Evolutionary conservation across 2,329 filamentous ascomycete species (phyloP).

Genomic region (Ophiosphaerella herpotricha): DNA sequence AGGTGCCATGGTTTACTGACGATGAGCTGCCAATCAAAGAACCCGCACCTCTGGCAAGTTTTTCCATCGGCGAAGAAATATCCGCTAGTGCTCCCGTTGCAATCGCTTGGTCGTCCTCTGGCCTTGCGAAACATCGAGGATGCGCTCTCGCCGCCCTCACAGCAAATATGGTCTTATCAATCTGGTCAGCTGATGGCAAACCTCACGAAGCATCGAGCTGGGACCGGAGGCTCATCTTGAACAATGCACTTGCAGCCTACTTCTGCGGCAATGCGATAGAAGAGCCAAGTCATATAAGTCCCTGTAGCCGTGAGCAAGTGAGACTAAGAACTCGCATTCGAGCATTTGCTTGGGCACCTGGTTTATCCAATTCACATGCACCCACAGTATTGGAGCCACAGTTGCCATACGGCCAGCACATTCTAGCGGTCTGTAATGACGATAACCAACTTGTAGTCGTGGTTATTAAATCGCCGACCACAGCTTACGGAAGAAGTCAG

Average conservation of each 20-base stretch:
- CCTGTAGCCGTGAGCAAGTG: conserved; percentile 37
- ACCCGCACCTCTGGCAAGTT: conserved; percentile 53
- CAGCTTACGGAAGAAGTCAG: conserved; percentile 28
- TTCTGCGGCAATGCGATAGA: conserved; percentile 27
- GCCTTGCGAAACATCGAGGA: conserved; percentile 59
- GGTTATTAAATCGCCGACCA: conserved; percentile 45
- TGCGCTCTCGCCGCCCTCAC: conserved; percentile 62
- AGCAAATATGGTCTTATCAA: conserved; percentile 59
- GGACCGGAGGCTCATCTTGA: conserved; percentile 59
- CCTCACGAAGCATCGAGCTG: conserved; percentile 52
- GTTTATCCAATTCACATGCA: conserved; percentile 14
- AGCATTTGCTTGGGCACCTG: conserved; percentile 50
- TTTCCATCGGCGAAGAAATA: conserved; percentile 64
- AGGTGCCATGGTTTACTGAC: conserved; percentile 57
- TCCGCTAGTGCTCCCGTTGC: conserved; percentile 56
- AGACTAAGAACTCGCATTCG: conserved; percentile 46
- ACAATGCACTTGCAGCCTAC: conserved; percentile 51
- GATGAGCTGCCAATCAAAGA: conserved; percentile 54
- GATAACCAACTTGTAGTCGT: conserved; percentile 48
- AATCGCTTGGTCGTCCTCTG: conserved; percentile 62
- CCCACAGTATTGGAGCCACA: conserved; percentile 29
- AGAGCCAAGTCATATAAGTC: conserved; percentile 20
- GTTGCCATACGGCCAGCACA: conserved; percentile 31
- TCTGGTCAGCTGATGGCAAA: conserved; percentile 59
- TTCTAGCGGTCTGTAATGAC: conserved; percentile 49